phyloP scores from a whole-genome alignment of 305 asterid species.

The Withania somnifera region DNA sequence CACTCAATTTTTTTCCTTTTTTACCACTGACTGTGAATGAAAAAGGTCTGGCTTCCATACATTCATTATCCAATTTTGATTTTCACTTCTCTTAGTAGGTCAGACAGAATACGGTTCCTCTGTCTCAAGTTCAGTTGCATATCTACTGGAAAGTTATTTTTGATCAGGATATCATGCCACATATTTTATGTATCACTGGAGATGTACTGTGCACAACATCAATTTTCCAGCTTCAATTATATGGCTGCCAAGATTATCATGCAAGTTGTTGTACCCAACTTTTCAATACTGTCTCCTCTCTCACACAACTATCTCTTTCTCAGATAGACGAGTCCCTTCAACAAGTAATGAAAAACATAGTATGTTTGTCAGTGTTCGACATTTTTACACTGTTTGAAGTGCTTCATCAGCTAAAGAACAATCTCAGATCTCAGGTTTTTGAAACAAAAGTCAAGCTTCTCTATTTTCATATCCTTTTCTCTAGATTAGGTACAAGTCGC shows the following conservation, averaged over 20 bases:
- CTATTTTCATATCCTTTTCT: background rate
- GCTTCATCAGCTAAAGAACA: constrained; percentile 44
- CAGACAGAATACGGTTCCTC: background rate
- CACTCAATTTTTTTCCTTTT: background rate
- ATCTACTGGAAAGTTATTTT: background rate
- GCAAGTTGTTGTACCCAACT: background rate
- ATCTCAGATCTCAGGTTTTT: constrained; percentile 46
- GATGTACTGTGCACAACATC: background rate
- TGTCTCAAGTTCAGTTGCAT: background rate
- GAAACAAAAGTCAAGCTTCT: background rate
- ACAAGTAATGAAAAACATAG: constrained; percentile 49
- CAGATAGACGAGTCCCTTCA: constrained; percentile 32
- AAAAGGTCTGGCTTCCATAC: background rate
- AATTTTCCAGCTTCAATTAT: background rate
- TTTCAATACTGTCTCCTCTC: background rate
- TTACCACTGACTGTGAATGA: background rate
- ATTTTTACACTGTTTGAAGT: constrained; percentile 58
- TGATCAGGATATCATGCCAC: background rate
- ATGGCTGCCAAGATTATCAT: background rate
- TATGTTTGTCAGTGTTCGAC: constrained; percentile 52
- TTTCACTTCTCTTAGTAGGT: background rate
- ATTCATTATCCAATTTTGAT: background rate
- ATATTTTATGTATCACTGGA: background rate
- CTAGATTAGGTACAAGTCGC: background rate
- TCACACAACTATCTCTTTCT: constrained; percentile 2